A percentile compares a stretch with the other conserved stretches of the same genome.
Evolutionary conservation across 2,329 filamentous ascomycete genomes (phyloP).

Genomic region (Drechslera avenae): DNA sequence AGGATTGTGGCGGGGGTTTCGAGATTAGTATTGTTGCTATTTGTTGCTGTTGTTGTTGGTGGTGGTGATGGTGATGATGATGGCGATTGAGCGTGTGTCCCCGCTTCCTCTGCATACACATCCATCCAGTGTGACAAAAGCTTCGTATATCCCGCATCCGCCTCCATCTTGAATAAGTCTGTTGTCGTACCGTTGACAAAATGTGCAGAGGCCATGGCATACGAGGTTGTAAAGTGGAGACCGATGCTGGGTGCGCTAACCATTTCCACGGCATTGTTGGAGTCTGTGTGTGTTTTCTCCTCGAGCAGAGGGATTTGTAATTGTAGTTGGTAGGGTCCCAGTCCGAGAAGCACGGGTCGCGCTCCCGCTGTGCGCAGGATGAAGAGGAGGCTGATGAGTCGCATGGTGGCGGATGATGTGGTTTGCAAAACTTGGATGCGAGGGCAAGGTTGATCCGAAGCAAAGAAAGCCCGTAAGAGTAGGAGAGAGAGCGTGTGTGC

Average conservation of each 20-base stretch:
- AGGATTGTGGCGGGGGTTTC: slow-evolving; percentile 9
- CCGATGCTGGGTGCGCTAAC: slow-evolving; percentile 22
- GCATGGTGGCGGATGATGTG: too few species aligned
- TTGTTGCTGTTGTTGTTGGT: slow-evolving; percentile 23
- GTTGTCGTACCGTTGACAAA: slow-evolving; percentile 30
- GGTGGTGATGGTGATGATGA: slow-evolving; percentile 21
- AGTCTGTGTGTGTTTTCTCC: neutral
- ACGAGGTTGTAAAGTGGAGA: slow-evolving; percentile 36
- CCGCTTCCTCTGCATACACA: slow-evolving; percentile 16
- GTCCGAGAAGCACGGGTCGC: too few species aligned
- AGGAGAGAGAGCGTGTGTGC: too few species aligned
- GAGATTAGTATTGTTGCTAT: slow-evolving; percentile 13
- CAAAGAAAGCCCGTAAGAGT: too few species aligned
- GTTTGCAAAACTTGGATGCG: too few species aligned
- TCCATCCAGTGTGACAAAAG: slow-evolving; percentile 31
- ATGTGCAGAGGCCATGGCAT: slow-evolving; percentile 31
- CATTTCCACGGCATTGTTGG: neutral
- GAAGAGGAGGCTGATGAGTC: too few species aligned
- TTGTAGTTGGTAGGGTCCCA: too few species aligned
- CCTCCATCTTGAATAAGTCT: slow-evolving; percentile 30
- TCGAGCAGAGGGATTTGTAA: too few species aligned
- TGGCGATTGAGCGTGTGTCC: slow-evolving; percentile 20
- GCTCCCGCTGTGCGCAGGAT: too few species aligned
- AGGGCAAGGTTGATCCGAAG: too few species aligned
- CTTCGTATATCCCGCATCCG: slow-evolving; percentile 29